These are phyloP conservation scores for Coemansia interrupta DNA, from an alignment of 192 early-diverging fungal species.

Conservation along the genomic window DNA sequence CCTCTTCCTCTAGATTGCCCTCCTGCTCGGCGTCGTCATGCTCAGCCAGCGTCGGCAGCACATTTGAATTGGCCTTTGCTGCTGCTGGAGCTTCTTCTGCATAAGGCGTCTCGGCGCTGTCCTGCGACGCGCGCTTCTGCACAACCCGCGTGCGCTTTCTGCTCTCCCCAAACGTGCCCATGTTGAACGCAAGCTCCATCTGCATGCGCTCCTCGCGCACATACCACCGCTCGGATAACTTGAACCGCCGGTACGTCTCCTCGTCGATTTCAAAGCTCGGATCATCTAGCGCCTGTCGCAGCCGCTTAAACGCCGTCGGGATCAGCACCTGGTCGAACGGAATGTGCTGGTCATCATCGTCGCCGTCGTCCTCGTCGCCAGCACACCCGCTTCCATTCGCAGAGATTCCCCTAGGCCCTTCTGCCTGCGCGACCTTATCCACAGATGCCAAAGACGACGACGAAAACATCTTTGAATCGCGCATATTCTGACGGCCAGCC, in stretches of 20 bases:
- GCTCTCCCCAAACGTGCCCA: conserved; percentile 33
- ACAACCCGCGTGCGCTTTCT: conserved; percentile 14
- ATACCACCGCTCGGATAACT: conserved; percentile 52
- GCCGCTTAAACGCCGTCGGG: conserved; percentile 50
- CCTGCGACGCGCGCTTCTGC: conserved; percentile 13
- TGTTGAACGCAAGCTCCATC: conserved; percentile 26
- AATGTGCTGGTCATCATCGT: conserved; percentile 32
- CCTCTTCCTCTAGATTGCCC: no score
- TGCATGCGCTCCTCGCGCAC: conserved; percentile 43
- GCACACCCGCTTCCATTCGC: conserved; percentile 6
- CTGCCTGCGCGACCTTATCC: not conserved
- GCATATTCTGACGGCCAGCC: not conserved
- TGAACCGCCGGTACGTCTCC: conserved; percentile 45
- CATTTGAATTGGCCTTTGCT: not conserved
- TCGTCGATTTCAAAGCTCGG: conserved; percentile 44
- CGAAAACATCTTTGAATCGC: conserved; percentile 13
- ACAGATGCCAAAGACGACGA: not conserved
- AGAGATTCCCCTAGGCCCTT: not conserved
- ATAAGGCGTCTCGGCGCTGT: not conserved
- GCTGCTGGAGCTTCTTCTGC: not conserved
- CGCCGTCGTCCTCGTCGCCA: conserved; percentile 11
- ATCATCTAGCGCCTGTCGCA: conserved; percentile 38
- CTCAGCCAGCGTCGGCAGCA: conserved; percentile 2
- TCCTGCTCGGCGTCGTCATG: not conserved
- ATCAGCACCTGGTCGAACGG: conserved; percentile 53